Conservation (phyloP, 2,329 filamentous ascomycete species). For the Paracamarosporium sp. region DNA sequence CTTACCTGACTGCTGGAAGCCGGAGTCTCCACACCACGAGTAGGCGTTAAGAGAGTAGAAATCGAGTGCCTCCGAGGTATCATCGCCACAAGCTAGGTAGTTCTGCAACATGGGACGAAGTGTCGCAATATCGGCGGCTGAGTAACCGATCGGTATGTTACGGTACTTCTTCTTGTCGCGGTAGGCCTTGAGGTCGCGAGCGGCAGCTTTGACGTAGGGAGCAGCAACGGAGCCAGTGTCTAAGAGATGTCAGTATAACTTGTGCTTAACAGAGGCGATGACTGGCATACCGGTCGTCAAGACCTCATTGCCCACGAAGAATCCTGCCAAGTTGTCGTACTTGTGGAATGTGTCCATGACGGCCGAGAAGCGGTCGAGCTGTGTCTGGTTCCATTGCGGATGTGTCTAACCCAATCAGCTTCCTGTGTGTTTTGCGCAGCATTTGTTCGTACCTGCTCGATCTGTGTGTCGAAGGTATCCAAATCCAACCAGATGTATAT, state of each 20-base stretch:
- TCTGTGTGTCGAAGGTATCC: conserved; percentile 72
- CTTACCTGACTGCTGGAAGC: conserved; percentile 60
- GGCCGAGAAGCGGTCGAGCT: conserved; percentile 70
- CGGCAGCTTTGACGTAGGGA: conserved; percentile 83
- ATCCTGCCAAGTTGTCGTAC: conserved; percentile 81
- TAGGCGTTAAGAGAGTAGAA: conserved; percentile 89
- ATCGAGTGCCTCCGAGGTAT: conserved; percentile 72
- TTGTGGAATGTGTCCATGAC: conserved; percentile 80
- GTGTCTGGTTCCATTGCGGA: conserved; percentile 75
- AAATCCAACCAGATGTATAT: conserved; percentile 88
- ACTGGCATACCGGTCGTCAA: conserved; percentile 60
- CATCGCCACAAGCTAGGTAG: conserved; percentile 80
- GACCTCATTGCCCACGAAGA: conserved; percentile 90
- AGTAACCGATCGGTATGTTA: conserved; percentile 84
- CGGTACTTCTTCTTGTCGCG: conserved; percentile 78
- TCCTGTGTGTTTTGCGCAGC: conserved; percentile 11
- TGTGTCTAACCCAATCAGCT: conserved; percentile 50
- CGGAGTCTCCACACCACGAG: conserved; percentile 60
- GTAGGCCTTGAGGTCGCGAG: conserved; percentile 83
- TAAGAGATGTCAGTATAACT: conserved; percentile 22
- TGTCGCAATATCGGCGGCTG: conserved; percentile 81
- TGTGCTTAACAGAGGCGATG: neutral
- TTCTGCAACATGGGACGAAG: conserved; percentile 70
- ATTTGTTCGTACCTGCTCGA: conserved; percentile 62
- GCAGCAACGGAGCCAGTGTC: conserved; percentile 67